These are phyloP conservation scores for Boletus rubroflammeus DNA, from an alignment of 768 basidiomycete genomes.

Conservation along the genomic window DNA sequence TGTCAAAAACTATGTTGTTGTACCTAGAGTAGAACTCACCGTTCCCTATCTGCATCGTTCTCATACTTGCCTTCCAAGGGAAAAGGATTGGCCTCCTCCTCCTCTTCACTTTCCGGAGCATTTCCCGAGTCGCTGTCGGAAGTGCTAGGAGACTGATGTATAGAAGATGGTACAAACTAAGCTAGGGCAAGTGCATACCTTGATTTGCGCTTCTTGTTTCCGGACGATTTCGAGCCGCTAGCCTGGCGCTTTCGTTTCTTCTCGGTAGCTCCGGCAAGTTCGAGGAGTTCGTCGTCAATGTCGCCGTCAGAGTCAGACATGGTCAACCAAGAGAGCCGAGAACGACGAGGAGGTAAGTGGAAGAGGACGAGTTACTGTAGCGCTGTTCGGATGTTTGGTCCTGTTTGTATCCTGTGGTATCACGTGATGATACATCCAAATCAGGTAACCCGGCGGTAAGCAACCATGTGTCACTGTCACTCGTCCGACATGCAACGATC, in stretches of 20 bases:
- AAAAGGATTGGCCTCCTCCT: conserved; percentile 59
- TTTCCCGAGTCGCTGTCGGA: conserved; percentile 48
- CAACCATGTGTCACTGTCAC: too few species aligned
- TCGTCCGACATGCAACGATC: conserved; percentile 6
- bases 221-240: conserved; percentile 39
- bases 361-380: conserved; percentile 1
- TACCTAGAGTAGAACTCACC: conserved; percentile 51
- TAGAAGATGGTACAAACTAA: not conserved
- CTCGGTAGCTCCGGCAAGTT: conserved; percentile 65
- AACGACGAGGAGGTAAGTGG: not conserved
- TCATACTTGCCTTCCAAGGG: conserved; percentile 90
- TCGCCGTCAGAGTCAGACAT: conserved; percentile 54
- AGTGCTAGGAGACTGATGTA: conserved; percentile 27
- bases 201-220: conserved; percentile 65
- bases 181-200: conserved; percentile 48
- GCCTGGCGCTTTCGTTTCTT: conserved; percentile 66
- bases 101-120: conserved; percentile 61
- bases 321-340: conserved; percentile 3
- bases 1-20: conserved; percentile 28
- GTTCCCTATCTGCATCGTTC: conserved; percentile 77
- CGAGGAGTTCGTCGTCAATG: conserved; percentile 71
- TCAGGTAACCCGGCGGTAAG: conserved; percentile 6
- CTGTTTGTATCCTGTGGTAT: conserved; percentile 13
- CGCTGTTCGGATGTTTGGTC: conserved; percentile 18
- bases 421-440: conserved; percentile 16